phyloP scores from a whole-genome alignment of 2,329 filamentous ascomycete species.

The Pseudogymnoascus sp. region DNA sequence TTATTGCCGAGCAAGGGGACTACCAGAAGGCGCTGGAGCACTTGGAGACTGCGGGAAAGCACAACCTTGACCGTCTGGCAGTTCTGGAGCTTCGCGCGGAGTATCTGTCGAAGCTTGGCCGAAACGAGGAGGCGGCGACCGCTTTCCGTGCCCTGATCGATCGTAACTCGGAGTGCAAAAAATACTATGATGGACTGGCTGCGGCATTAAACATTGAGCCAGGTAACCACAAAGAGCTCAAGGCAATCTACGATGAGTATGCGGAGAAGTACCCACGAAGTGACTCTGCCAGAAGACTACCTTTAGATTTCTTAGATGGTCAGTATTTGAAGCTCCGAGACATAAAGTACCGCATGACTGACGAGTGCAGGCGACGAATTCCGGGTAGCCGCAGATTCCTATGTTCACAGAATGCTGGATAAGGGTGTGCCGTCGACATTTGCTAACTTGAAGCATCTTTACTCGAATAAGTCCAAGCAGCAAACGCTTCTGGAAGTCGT shows the following conservation, averaged over 20 bases:
- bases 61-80: constrained; percentile 73
- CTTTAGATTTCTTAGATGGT: constrained; percentile 80
- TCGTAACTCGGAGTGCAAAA: constrained; percentile 78
- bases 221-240: constrained; percentile 54
- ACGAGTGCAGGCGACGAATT: constrained; percentile 62
- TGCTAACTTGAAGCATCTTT: constrained; percentile 91
- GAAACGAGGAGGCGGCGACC: constrained; percentile 69
- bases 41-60: constrained; percentile 67
- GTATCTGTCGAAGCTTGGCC: constrained; percentile 71
- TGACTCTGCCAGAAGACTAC: constrained; percentile 78
- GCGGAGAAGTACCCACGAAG: constrained; percentile 72
- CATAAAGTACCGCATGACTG: constrained; percentile 14
- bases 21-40: constrained; percentile 77
- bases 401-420: constrained; percentile 75
- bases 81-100: constrained; percentile 79
- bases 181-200: constrained; percentile 75
- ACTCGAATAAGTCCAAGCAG: constrained; percentile 69
- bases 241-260: constrained; percentile 74
- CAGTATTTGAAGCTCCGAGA: constrained; percentile 19
- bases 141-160: constrained; percentile 76
- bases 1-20: constrained; percentile 87
- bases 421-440: constrained; percentile 95
- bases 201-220: constrained; percentile 56
- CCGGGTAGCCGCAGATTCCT: constrained; percentile 64
- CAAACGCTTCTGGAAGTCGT: constrained; percentile 67